phyloP scores from a whole-genome alignment of 1,284 basidiomycete genomes.

The Ganoderma sinense region DNA sequence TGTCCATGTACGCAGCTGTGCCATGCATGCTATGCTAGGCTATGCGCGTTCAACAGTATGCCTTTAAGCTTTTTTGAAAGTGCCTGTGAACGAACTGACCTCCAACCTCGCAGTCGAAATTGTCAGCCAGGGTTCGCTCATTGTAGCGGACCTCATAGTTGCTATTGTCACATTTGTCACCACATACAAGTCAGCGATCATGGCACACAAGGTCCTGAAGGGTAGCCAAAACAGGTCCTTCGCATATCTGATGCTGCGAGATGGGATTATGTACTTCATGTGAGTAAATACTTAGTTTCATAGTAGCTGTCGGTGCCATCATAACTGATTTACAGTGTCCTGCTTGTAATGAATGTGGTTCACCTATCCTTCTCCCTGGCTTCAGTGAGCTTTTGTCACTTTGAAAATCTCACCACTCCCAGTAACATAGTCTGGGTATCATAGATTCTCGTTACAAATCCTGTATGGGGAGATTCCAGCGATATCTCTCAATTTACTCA shows the following conservation, averaged over 20 bases:
- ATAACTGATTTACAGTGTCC: too few relatives aligned
- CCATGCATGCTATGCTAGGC: too few relatives aligned
- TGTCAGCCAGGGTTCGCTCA: background rate
- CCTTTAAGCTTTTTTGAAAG: too few relatives aligned
- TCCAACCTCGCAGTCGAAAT: background rate
- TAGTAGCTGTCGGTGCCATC: too few relatives aligned
- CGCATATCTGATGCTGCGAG: background rate
- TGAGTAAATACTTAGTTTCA: too few relatives aligned
- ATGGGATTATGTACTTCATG: slow-evolving; percentile 2
- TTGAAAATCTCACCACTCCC: too few relatives aligned
- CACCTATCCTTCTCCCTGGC: background rate
- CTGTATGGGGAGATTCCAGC: background rate
- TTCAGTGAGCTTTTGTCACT: too few relatives aligned
- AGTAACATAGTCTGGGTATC: background rate
- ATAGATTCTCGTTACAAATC: background rate
- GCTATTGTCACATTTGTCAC: too few relatives aligned
- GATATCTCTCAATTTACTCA: background rate
- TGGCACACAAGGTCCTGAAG: background rate
- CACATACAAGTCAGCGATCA: too few relatives aligned
- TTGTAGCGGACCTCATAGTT: background rate
- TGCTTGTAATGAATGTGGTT: slow-evolving; percentile 1
- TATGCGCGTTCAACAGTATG: too few relatives aligned
- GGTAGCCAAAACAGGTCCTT: background rate
- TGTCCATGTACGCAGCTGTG: too few relatives aligned
- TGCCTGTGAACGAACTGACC: too few relatives aligned